A percentile compares a stretch with the other conserved stretches of the same genome.
Conservation (phyloP, 192 early-diverging fungal species). For the Gigaspora rosea region DNA sequence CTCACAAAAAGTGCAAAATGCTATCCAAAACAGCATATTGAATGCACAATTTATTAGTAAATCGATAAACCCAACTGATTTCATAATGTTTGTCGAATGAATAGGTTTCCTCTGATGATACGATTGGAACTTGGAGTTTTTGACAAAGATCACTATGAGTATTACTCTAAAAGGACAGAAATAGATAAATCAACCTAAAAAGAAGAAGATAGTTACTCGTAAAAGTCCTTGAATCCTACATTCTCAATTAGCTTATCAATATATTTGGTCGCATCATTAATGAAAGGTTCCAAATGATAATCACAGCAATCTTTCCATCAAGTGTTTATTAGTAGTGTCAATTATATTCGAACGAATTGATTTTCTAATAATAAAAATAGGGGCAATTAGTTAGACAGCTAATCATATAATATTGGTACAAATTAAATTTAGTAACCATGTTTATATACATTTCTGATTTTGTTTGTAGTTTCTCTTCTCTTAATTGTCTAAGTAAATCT, state of each 20-base stretch:
- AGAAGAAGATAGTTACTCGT: neutral
- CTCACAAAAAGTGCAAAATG: conserved; percentile 1
- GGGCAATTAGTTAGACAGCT: neutral
- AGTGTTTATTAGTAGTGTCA: conserved; percentile 11
- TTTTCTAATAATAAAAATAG: conserved; percentile 13
- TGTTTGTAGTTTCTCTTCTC: neutral
- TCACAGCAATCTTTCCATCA: conserved; percentile 9
- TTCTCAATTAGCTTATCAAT: conserved; percentile 19
- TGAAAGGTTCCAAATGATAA: neutral
- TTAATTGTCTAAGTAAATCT: conserved; percentile 18
- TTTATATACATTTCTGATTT: conserved; percentile 9
- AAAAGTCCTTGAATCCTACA: neutral
- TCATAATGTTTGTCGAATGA: conserved; percentile 16
- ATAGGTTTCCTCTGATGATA: conserved; percentile 13
- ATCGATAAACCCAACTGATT: conserved; percentile 1
- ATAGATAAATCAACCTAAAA: neutral
- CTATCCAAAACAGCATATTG: neutral
- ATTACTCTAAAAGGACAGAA: conserved; percentile 12
- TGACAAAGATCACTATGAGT: neutral
- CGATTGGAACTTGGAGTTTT: neutral
- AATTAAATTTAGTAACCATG: no score
- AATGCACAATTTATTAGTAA: conserved; percentile 18
- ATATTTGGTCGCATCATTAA: conserved; percentile 17
- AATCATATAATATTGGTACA: neutral
- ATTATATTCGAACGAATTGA: conserved; percentile 25